phyloP scores from a whole-genome alignment of 1,284 basidiomycete genomes.

The Cutaneotrichosporon arboriforme region DNA sequence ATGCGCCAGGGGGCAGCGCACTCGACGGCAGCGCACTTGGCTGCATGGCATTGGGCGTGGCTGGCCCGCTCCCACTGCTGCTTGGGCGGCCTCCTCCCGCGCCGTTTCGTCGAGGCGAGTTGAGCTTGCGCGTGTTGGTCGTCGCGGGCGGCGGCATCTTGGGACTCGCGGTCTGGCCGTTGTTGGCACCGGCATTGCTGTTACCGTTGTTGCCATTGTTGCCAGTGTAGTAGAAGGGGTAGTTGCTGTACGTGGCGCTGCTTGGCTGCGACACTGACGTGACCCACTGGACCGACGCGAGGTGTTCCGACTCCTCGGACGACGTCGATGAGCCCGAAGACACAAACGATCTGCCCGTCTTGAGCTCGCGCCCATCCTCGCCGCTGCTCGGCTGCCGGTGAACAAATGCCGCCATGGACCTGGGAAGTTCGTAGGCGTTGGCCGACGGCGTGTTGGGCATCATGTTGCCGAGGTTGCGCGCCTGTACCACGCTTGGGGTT shows the following conservation, averaged over 20 bases:
- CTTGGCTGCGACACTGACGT: constrained; percentile 5
- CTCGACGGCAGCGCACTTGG: not conserved
- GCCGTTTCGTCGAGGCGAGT: constrained; percentile 22
- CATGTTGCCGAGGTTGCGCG: constrained; percentile 14
- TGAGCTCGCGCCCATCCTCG: constrained; percentile 12
- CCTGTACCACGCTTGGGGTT: constrained; percentile 35
- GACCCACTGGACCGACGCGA: constrained; percentile 44
- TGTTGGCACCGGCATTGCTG: not conserved
- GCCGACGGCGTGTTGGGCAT: constrained; percentile 13
- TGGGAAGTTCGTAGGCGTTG: constrained; percentile 20
- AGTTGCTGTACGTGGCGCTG: constrained; percentile 5
- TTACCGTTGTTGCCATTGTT: not conserved
- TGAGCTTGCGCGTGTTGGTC: constrained; percentile 7
- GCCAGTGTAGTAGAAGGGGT: constrained; percentile 4
- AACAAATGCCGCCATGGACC: constrained; percentile 17
- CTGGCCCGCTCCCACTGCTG: not conserved
- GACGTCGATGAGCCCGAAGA: constrained; percentile 30
- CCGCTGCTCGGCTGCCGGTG: constrained; percentile 5
- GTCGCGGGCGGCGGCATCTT: constrained; percentile 35
- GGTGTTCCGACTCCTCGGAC: constrained; percentile 42
- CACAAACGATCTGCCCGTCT: constrained; percentile 17
- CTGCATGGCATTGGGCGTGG: constrained; percentile 1
- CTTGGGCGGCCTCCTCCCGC: not conserved
- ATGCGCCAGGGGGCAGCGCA: constrained; percentile 6
- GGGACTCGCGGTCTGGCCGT: constrained; percentile 6